These are phyloP conservation scores for Fragaria iinumae DNA, from an alignment of 306 rosid species.

Conservation along the genomic window DNA sequence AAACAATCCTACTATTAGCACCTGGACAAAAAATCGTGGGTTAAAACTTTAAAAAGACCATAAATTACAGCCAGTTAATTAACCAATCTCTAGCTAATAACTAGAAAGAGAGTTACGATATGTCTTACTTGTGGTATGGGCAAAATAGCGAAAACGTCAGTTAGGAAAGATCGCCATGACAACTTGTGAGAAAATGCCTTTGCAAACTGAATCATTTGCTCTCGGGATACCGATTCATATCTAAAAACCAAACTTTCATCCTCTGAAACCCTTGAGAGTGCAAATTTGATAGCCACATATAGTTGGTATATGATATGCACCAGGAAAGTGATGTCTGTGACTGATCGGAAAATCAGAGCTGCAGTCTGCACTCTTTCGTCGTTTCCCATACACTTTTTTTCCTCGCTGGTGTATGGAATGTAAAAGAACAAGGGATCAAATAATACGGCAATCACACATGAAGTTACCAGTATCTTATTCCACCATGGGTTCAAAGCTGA, in stretches of 20 bases:
- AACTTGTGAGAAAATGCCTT: background rate
- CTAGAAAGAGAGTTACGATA: background rate
- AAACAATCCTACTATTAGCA: constrained; percentile 2
- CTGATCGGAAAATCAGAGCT: constrained; percentile 1
- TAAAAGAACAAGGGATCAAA: constrained; percentile 26
- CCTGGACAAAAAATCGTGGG: background rate
- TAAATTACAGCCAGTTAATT: background rate
- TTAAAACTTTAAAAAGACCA: background rate
- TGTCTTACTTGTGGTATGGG: constrained; percentile 21
- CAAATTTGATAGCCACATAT: background rate
- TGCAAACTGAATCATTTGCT: background rate
- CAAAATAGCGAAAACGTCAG: constrained; percentile 11
- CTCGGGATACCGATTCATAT: background rate
- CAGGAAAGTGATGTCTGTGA: background rate
- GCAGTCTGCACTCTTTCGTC: background rate
- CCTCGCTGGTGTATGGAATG: background rate
- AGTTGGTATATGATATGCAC: constrained; percentile 2
- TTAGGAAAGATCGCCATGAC: background rate
- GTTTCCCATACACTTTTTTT: background rate
- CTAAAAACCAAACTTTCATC: background rate
- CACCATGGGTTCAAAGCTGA: background rate
- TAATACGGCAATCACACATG: constrained; percentile 10
- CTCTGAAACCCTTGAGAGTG: background rate
- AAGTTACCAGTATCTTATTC: constrained; percentile 20
- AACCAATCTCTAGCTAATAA: too few species aligned